Base-by-base conservation (phyloP, 352 stramenopile species). In the Phytophthora sp. region DNA sequence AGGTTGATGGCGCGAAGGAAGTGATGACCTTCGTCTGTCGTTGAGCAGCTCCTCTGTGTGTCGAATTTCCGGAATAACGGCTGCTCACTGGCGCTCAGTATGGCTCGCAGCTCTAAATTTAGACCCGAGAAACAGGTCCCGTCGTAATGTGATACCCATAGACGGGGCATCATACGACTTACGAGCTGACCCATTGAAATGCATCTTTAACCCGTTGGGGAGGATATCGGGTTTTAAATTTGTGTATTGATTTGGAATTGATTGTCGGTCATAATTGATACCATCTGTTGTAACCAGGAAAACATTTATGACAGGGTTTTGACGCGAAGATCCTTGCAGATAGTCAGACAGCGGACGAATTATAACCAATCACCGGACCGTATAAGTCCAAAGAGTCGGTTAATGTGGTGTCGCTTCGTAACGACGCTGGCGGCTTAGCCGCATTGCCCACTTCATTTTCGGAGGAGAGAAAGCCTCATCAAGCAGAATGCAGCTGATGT, bases 1-100 rank as follows among this genome's bases (percentile, higher is more conserved):
- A 53, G 46, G 58, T 45, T 61, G 44, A 49, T 57, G 54, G 55
- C 41, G 54, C 47, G 57, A 47, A 67, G 63, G 63, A 66, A 63
- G 54, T 62, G 61, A 71, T 74, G 62, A 49, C 66, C 63, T 63
- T 74, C 61, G 61, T 69, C 52, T 21, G 39, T 73, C 59, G 65
- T 68, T 38, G 57, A 31, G 45, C 53, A 51, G 45, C 66, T 61
- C 60, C 59, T 61, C 36, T 69, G 59, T 35, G 33, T 60, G 60
- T 54, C 24, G 49, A 74, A 60, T 52, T 74, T 74, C 54, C 11
- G 31, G 56, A 74, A 74, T 57, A 71, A 57, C 49, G 44, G 66
- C 49, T 63, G 47, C n/a, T 73, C 16, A 69, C 58, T 69, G 50
- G 30, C 35, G 53, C 31, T 71, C 57, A 71, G 61, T 74, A 74